Evolutionary conservation across 169 alveolate genomes (phyloP), one percentile per base, ranked within the genome.

Genomic region (Eimeria mitis): DNA sequence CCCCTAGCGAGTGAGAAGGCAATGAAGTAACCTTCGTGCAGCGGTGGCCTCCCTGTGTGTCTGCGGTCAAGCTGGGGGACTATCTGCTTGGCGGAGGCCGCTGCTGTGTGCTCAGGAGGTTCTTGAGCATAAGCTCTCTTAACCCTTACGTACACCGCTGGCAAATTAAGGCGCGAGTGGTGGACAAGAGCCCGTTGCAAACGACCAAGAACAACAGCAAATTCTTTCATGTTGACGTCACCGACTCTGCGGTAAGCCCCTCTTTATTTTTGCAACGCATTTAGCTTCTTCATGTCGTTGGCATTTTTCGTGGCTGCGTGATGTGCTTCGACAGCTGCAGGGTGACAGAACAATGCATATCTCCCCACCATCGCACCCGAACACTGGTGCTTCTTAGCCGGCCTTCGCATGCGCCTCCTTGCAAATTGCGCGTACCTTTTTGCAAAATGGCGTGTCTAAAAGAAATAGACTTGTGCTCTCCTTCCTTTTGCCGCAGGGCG

Each of bases 61-160:
- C 40, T 28, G 42, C n/a, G 88, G 31, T 47, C 23, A 31, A 25
- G 47, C 9, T 52, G 88, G 68, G 9, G 37, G 88, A 47, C 70
- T 47, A 8, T 8, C 68, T n/a, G n/a, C 37, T 44, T 52, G 70
- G 9, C 19, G n/a, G 44, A 47, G 28, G 49, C 49, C 40, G 2
- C 25, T 3, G 14, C 11, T 83, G 40, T 54, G 76, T 40, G 76
- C 25, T 56, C 90, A 83, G 90, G 90, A 52, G 90, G 56, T 83
- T 49, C 59, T 83, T 83, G 76, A 83, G 90, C 90, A 83, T 83
- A 5, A 59, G 90, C 44, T 83, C 95, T 16, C 85, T 91, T 23
- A 91, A 79, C 49, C 95, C 95, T 11, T 91, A 91, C 63, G 91
- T 79, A n/a, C 89, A 59, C 40, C 95, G 95, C 52, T 91, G 95